These are phyloP conservation scores for Aspergillus carbonarius DNA, from an alignment of 2,329 filamentous ascomycete genomes.

Conservation along the genomic window DNA sequence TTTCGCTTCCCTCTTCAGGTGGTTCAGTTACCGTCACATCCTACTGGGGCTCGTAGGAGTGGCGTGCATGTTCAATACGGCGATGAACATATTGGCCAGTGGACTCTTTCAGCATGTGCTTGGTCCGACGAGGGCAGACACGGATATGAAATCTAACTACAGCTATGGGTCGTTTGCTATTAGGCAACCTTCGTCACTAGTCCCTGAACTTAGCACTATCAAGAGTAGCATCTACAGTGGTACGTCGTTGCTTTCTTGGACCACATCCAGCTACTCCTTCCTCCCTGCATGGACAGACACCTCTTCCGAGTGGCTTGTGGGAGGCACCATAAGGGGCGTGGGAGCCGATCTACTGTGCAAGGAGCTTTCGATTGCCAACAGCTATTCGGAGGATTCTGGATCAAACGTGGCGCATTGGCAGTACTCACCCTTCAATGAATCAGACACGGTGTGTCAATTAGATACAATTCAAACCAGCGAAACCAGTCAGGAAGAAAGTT, in stretches of 20 bases:
- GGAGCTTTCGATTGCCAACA: neutral
- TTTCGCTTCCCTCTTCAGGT: slow-evolving; percentile 3
- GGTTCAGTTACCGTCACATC: slow-evolving; percentile 5
- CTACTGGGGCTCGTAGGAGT: slow-evolving; percentile 8
- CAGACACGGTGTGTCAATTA: neutral
- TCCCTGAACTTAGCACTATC: slow-evolving; percentile 7
- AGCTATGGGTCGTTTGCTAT: neutral
- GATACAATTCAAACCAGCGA: neutral
- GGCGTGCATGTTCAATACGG: slow-evolving; percentile 8
- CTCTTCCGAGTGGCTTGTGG: slow-evolving; percentile 11
- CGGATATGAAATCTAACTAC: slow-evolving; percentile 2
- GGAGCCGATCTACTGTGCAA: slow-evolving; percentile 1
- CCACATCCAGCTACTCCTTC: slow-evolving; percentile 6
- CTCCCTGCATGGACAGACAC: slow-evolving; percentile 8
- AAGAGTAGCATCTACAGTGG: slow-evolving; percentile 11
- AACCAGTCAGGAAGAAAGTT: neutral
- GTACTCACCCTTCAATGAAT: slow-evolving; percentile 1
- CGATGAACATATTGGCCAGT: slow-evolving; percentile 4
- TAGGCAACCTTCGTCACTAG: slow-evolving; percentile 1
- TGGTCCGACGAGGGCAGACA: neutral
- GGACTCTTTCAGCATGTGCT: slow-evolving; percentile 5
- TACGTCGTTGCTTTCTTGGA: slow-evolving; percentile 16
- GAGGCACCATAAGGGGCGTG: slow-evolving; percentile 8
- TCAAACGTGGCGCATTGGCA: neutral
- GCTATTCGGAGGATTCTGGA: neutral